Percentiles rank a stretch among this genome's conserved stretches.
Evolutionary conservation across 169 alveolate genomes (phyloP).

Genomic region (Plasmodium billcollinsi): DNA sequence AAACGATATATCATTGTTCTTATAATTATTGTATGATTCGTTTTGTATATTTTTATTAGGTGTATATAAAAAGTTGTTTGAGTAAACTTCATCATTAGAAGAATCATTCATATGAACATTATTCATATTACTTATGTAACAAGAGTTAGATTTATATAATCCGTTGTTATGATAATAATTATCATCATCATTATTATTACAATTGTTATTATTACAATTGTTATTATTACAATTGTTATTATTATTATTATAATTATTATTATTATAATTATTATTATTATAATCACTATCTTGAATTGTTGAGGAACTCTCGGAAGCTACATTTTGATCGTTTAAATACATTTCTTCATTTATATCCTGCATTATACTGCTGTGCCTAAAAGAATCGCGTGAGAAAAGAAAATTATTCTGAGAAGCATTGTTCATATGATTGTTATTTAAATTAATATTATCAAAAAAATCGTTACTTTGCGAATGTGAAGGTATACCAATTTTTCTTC

Average conservation of each 20-base stretch:
- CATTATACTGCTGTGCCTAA: background rate
- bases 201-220: background rate
- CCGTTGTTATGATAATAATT: background rate
- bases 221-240: background rate
- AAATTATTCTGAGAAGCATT: background rate
- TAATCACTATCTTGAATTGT: conserved; percentile 24
- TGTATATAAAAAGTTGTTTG: conserved; percentile 71
- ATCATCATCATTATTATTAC: background rate
- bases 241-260: background rate
- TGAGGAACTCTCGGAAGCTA: conserved; percentile 3
- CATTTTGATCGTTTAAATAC: conserved; percentile 8
- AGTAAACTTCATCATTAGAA: conserved; percentile 61
- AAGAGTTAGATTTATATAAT: background rate
- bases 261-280: conserved; percentile 5
- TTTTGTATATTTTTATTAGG: conserved; percentile 38
- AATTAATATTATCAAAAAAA: conserved; percentile 10
- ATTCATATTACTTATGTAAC: background rate
- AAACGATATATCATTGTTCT: conserved; percentile 49
- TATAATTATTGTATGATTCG: conserved; percentile 3
- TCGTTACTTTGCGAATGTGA: conserved; percentile 15
- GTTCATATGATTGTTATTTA: conserved; percentile 18
- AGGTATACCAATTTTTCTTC: conserved; percentile 23
- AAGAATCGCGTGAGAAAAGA: conserved; percentile 13
- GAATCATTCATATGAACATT: conserved; percentile 12
- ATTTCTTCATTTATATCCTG: background rate